A percentile compares a stretch with the other conserved stretches of the same genome.
These are phyloP conservation scores for Diplodia mutila DNA, from an alignment of 2,329 filamentous ascomycete genomes.

Conservation along the genomic window DNA sequence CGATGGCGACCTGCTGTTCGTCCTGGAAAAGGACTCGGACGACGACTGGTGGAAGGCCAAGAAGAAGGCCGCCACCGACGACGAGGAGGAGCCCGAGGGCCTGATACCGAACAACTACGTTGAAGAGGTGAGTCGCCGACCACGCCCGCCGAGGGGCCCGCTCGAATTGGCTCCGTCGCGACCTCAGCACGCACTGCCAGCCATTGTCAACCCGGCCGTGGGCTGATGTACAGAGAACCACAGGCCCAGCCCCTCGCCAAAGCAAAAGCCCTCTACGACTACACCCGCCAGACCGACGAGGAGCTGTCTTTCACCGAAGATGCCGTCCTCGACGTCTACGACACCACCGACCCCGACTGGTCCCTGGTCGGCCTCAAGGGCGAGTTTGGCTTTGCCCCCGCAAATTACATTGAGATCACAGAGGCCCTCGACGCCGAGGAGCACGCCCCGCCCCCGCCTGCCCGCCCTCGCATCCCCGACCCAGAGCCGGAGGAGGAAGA, in stretches of 20 bases:
- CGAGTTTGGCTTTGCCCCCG: constrained; percentile 91
- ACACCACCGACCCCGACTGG: constrained; percentile 93
- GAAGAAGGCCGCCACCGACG: constrained; percentile 76
- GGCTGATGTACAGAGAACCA: constrained; percentile 17
- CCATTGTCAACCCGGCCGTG: neutral
- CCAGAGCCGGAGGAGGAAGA: constrained; percentile 50
- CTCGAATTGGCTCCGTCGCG: neutral
- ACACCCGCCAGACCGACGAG: constrained; percentile 94
- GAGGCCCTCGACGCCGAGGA: constrained; percentile 55
- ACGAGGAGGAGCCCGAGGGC: constrained; percentile 89
- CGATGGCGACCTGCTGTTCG: constrained; percentile 87
- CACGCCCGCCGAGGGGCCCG: constrained; percentile 4
- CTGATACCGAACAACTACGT: constrained; percentile 94
- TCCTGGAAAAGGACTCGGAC: constrained; percentile 75
- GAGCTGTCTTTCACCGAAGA: constrained; percentile 96
- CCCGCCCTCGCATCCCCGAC: constrained; percentile 44
- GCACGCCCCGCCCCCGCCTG: constrained; percentile 44
- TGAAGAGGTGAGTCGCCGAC: constrained; percentile 70
- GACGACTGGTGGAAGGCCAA: constrained; percentile 97
- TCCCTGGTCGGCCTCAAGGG: constrained; percentile 83
- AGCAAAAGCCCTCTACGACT: constrained; percentile 96
- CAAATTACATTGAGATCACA: constrained; percentile 88
- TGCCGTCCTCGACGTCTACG: constrained; percentile 79
- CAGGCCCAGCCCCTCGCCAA: constrained; percentile 68
- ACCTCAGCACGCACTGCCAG: neutral